phyloP scores from a whole-genome alignment of 2,329 filamentous ascomycete species.

The Epichloe amarillans region DNA sequence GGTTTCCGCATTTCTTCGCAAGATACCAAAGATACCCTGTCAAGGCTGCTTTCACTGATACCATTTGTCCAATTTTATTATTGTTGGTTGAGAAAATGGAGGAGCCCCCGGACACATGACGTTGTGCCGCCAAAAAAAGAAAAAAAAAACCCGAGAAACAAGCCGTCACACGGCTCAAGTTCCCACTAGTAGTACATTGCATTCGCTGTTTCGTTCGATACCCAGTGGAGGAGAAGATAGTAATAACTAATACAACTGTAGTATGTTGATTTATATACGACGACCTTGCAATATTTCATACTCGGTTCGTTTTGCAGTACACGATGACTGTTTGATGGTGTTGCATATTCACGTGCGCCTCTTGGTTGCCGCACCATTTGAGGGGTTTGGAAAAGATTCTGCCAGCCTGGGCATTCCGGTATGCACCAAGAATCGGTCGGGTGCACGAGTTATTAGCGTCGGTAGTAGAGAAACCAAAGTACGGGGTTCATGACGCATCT shows the following conservation, averaged over 20 bases:
- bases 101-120: slow-evolving; percentile 12
- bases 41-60: slow-evolving; percentile 35
- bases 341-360: no score
- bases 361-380: no score
- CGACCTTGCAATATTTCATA: no score
- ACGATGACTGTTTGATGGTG: no score
- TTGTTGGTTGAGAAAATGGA: slow-evolving; percentile 9
- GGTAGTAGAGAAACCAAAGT: no score
- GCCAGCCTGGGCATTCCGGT: no score
- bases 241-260: slow-evolving; percentile 31
- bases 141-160: background rate
- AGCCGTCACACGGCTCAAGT: slow-evolving; percentile 4
- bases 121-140: slow-evolving; percentile 8
- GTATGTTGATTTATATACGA: slow-evolving; percentile 15
- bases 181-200: slow-evolving; percentile 15
- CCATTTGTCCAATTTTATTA: slow-evolving; percentile 23
- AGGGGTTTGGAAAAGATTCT: no score
- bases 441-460: no score
- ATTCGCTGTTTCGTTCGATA: slow-evolving; percentile 26
- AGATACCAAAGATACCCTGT: slow-evolving; percentile 41
- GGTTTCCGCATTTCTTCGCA: slow-evolving; percentile 40
- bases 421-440: no score
- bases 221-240: slow-evolving; percentile 24
- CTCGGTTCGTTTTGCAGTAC: no score
- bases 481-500: no score